These are phyloP conservation scores for Tolypocladium ophioglossoides DNA, from an alignment of 2,329 filamentous ascomycete genomes.

Conservation along the genomic window DNA sequence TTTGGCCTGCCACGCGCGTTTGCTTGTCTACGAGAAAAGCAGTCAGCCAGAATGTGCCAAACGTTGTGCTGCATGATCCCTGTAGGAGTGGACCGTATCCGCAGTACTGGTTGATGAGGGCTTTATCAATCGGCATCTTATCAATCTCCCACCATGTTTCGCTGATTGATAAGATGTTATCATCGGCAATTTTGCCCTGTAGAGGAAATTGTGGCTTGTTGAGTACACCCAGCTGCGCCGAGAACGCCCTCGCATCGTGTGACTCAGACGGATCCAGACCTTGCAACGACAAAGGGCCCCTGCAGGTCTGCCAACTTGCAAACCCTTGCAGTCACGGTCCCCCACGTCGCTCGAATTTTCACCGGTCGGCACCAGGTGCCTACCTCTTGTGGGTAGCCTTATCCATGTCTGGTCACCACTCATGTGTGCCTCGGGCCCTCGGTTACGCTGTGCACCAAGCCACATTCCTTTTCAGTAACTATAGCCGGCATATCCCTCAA, in stretches of 20 bases:
- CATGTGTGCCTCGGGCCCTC: neutral
- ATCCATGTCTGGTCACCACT: no score
- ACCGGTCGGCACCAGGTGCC: neutral
- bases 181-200: neutral
- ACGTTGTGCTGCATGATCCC: neutral
- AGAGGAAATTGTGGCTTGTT: neutral
- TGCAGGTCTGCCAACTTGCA: neutral
- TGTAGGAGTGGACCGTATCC: neutral
- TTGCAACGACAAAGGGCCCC: neutral
- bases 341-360: neutral
- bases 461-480: neutral
- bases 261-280: neutral
- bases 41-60: neutral
- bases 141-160: neutral
- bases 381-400: neutral
- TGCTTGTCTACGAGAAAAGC: neutral
- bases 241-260: neutral
- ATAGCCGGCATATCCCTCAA: neutral
- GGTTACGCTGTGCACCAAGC: neutral
- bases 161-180: slow-evolving; percentile 1
- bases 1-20: neutral
- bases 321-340: neutral
- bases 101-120: neutral
- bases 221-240: neutral
- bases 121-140: neutral